Percentiles rank a stretch among this genome's conserved stretches.
Evolutionary conservation across 805 yeast species (phyloP).

Genomic region (Torulaspora delbrueckii): DNA sequence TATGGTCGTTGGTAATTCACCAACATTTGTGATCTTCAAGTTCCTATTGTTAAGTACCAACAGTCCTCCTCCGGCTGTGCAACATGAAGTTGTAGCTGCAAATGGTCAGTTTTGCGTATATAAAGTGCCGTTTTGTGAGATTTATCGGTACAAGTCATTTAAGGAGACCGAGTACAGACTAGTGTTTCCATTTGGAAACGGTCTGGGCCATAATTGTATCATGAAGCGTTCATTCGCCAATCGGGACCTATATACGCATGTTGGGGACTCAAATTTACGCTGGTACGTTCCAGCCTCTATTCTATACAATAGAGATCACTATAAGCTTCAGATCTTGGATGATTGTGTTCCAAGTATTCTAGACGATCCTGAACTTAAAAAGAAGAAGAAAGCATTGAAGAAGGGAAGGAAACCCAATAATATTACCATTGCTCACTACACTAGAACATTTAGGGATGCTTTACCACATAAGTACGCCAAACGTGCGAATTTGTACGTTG

Average conservation of each 20-base stretch:
- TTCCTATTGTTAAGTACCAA: constrained; percentile 4
- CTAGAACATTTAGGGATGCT: constrained; percentile 8
- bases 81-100: constrained; percentile 7
- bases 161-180: constrained; percentile 5
- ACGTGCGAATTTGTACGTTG: constrained; percentile 11
- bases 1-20: not conserved
- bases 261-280: constrained; percentile 8
- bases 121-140: constrained; percentile 14
- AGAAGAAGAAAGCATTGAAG: constrained; percentile 3
- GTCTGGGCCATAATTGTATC: not conserved
- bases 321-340: constrained; percentile 10
- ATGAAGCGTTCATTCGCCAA: constrained; percentile 8
- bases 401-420: not conserved
- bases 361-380: constrained; percentile 6
- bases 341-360: constrained; percentile 2
- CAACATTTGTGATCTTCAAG: constrained; percentile 10
- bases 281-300: constrained; percentile 15
- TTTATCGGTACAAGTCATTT: constrained; percentile 2
- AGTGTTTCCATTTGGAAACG: constrained; percentile 3
- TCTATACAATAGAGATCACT: constrained; percentile 9
- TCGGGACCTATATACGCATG: constrained; percentile 10
- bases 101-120: constrained; percentile 7
- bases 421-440: constrained; percentile 12
- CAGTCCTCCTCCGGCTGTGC: constrained; percentile 14
- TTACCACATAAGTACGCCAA: constrained; percentile 10